phyloP scores from a whole-genome alignment of 2,329 filamentous ascomycete species.

The Elsinoe batatas region DNA sequence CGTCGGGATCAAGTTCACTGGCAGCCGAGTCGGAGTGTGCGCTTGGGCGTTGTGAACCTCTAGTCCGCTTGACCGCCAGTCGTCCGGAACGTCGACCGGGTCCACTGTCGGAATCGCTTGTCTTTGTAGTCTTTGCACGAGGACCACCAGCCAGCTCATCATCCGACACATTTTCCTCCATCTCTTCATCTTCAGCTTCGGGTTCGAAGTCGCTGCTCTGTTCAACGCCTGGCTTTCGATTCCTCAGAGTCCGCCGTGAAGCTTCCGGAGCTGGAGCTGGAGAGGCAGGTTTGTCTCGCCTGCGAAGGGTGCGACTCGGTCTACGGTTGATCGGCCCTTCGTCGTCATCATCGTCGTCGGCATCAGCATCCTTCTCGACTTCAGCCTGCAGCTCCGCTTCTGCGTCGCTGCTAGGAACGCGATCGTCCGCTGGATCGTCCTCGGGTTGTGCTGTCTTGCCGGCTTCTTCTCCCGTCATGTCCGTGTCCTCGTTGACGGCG shows the following conservation, averaged over 20 bases:
- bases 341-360: constrained; percentile 49
- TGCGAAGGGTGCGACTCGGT: constrained; percentile 29
- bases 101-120: constrained; percentile 24
- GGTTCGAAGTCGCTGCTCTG: constrained; percentile 57
- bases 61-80: constrained; percentile 38
- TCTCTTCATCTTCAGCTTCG: constrained; percentile 46
- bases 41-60: constrained; percentile 30
- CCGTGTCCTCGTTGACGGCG: constrained; percentile 26
- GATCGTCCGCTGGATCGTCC: constrained; percentile 22
- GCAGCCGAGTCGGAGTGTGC: constrained; percentile 40
- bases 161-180: constrained; percentile 29
- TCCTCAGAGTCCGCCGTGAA: constrained; percentile 31
- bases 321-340: constrained; percentile 42
- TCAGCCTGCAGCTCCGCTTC: constrained; percentile 26
- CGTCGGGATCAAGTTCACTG: constrained; percentile 37
- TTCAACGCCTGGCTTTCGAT: constrained; percentile 35
- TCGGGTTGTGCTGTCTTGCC: constrained; percentile 22
- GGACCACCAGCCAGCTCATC: constrained; percentile 13
- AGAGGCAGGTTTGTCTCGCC: constrained; percentile 22
- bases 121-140: constrained; percentile 26
- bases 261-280: constrained; percentile 20
- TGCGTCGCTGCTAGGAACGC: constrained; percentile 21
- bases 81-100: constrained; percentile 41
- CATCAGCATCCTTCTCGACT: constrained; percentile 26
- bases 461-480: constrained; percentile 26